Evolutionary conservation across 306 rosid species (phyloP).

Genomic region (Alnus rubra): DNA sequence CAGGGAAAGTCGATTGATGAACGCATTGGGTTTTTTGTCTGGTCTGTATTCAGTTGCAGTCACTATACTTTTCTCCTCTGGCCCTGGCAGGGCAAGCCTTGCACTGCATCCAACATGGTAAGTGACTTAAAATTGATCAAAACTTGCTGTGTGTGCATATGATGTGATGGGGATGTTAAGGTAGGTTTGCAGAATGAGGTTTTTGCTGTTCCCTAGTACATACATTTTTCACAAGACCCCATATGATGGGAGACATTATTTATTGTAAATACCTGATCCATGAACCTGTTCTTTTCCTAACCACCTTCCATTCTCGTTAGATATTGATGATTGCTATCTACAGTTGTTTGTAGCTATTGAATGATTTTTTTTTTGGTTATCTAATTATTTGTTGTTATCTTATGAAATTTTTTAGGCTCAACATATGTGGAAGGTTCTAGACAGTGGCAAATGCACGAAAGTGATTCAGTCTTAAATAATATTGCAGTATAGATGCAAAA

Average conservation of each 20-base stretch:
- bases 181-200: not conserved
- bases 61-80: slow-evolving; percentile 73
- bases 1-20: slow-evolving; percentile 47
- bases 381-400: not conserved
- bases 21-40: slow-evolving; percentile 36
- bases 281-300: not conserved
- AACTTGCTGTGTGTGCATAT: slow-evolving; percentile 10
- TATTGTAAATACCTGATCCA: not conserved
- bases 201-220: not conserved
- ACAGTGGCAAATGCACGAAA: slow-evolving; percentile 2
- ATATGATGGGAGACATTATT: not conserved
- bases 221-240: not conserved
- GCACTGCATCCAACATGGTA: slow-evolving; percentile 68
- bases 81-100: slow-evolving; percentile 94
- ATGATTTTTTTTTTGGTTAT: not conserved
- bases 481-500: not conserved
- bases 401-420: not conserved
- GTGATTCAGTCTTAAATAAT: not conserved
- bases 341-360: not conserved
- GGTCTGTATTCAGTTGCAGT: slow-evolving; percentile 48
- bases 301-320: not conserved
- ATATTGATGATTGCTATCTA: slow-evolving; percentile 9
- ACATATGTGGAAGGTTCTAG: not conserved
- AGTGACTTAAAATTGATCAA: slow-evolving; percentile 34
- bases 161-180: slow-evolving; percentile 14